Evolutionary conservation across 208 protist species (phyloP), one percentile per base, ranked within the genome.

Genomic region (Jaenimonas drosophilae): DNA sequence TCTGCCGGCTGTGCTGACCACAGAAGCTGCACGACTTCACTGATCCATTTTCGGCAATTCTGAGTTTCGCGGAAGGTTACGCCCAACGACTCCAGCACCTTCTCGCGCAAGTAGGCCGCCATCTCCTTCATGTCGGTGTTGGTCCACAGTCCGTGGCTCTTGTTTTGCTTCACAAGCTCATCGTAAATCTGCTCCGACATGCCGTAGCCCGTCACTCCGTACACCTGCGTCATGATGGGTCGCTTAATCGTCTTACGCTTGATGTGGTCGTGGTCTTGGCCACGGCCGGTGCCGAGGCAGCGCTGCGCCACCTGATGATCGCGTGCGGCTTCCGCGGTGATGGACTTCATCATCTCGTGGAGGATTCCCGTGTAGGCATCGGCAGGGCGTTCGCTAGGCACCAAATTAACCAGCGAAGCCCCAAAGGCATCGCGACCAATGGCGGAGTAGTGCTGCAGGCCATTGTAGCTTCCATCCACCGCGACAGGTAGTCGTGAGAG

Each of bases 361-460:
- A 96, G 48, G 47, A 98, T 97, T n/a, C 71, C 91, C n/a, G 76
- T 89, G 78, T 99, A 99, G 11, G 97, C 96, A 59, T 99, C 97
- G 24, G 89, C 78, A 0, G 97, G 97, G 14, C 75, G 54, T 17
- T 94, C 85, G 33, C 70, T 85, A 0, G 92, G 94, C 1, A 97
- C 46, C 1, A 99, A 61, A 64, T 99, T 99, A 6, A 99, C 97
- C 24, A 96, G 73, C n/a, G 49, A 9, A 2, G 86, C 97, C 28
- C 97, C 97, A 16, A 88, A 65, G 4, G 84, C 73, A 54, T 99
- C 98, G n/a, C 96, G 91, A 7, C 96, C 96, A 48, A 99, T 90
- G 5, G 98, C 97, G 24, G 96, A 97, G 83, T 99, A 99, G 77
- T 99, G 97, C 75, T 99, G 97, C 43, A 99, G 68, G 25, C 97